phyloP scores from a whole-genome alignment of 257 asterid genomes.

The Jacaranda copaia region DNA sequence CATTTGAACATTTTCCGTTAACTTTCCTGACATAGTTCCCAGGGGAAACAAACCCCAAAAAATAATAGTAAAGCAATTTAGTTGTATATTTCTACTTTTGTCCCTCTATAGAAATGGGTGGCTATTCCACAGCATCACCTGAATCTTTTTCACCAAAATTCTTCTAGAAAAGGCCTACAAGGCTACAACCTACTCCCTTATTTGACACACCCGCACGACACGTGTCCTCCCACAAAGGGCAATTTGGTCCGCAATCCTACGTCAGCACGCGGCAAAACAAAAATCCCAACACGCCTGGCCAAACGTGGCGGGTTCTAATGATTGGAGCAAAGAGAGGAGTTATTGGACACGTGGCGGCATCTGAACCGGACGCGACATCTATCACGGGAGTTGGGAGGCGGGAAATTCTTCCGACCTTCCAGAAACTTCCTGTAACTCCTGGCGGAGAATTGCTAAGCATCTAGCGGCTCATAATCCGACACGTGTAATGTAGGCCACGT shows the following conservation, averaged over 20 bases:
- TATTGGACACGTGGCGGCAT: constrained; percentile 35
- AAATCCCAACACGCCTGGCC: neutral
- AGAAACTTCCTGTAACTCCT: constrained; percentile 60
- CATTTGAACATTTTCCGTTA: too few species aligned
- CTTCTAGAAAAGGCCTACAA: neutral
- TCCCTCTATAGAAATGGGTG: neutral
- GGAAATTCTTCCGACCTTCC: constrained; percentile 51
- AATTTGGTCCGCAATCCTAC: neutral
- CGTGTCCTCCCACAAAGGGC: constrained; percentile 15
- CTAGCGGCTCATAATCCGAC: constrained; percentile 47
- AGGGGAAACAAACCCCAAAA: neutral
- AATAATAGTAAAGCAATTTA: neutral
- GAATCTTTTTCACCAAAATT: constrained; percentile 19
- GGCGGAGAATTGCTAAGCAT: constrained; percentile 44
- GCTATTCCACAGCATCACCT: neutral
- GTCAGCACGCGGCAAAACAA: neutral
- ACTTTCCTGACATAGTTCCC: too few species aligned
- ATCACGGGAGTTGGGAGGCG: constrained; percentile 30
- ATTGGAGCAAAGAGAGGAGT: neutral
- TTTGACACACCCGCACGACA: neutral
- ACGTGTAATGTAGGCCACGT: constrained; percentile 50
- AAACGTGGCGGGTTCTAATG: constrained; percentile 31
- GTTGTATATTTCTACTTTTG: neutral
- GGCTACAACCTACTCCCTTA: neutral
- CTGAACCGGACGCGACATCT: constrained; percentile 27